Evolutionary conservation across 495 filamentous ascomycete genomes (phyloP), one percentile per base, ranked within the genome.

Genomic region (Entonaema liquescens): DNA sequence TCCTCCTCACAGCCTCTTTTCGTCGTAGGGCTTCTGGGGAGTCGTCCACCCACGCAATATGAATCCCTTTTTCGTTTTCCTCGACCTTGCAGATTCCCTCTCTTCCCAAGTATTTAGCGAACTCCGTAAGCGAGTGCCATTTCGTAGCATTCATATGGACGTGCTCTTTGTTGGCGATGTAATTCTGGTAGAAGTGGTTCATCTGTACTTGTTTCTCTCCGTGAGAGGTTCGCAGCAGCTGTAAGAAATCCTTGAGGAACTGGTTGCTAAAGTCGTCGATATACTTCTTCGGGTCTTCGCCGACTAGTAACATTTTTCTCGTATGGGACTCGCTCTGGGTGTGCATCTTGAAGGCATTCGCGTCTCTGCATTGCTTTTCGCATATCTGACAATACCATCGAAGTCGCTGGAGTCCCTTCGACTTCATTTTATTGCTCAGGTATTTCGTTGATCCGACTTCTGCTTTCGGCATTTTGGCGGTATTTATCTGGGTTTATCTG

Each of bases 101-200:
- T 26, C 91, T 80, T 1, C 93, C 93, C 8, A 99, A 79, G 71
- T 90, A 81, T 71, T 95, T 94, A 3, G 89, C 92, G 82, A 97
- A 98, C 68, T 98, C 93, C 3, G 93, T 93, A 61, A 99, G 81
- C 36, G 84, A 78, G 83, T 89, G 86, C 93, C 93, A 98, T 71
- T 89, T 87, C 3, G 95, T 98, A 40, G 93, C 85, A 79, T 97
- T 98, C 90, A 98, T 91, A 75, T 98, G 96, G 13, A 93, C 84
- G 76, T 98, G 96, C 76, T 94, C 88, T 76, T 92, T 91, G 77
- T 92, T 84, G 15, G 82, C 80, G 66, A 95, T 95, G 69, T 59
- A 59, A 1, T 36, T 59, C 53, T 98, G 92, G 77, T 99, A 99
- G 76, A 97, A 98, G 57, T 92, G 89, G 67, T 98, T 98, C 6